Percentiles rank a stretch among this genome's conserved stretches.
These are phyloP conservation scores for Aspergillus wentii DNA, from an alignment of 495 filamentous ascomycete genomes.

Conservation along the genomic window DNA sequence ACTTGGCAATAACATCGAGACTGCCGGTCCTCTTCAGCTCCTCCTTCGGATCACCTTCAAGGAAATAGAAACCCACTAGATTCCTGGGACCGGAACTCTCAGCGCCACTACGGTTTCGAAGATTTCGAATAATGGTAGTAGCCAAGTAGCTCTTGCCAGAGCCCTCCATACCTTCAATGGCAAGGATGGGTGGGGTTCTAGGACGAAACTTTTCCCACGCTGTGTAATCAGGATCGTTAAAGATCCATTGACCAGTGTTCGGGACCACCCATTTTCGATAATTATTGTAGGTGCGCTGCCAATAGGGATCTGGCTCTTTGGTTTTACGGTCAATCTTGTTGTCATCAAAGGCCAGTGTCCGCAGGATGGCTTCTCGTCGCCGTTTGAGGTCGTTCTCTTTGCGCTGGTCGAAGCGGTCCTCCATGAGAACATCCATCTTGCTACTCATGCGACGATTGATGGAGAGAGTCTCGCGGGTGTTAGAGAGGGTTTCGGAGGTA, in stretches of 20 bases:
- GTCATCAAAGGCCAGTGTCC: constrained; percentile 26
- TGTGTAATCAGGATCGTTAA: constrained; percentile 17
- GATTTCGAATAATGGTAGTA: constrained; percentile 27
- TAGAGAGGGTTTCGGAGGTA: constrained; percentile 26
- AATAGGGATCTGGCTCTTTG: constrained; percentile 27
- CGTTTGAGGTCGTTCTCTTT: constrained; percentile 29
- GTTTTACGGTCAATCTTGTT: constrained; percentile 24
- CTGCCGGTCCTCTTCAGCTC: constrained; percentile 11
- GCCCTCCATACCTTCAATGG: constrained; percentile 26
- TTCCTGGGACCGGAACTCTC: constrained; percentile 22
- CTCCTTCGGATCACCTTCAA: constrained; percentile 31
- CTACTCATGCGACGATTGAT: constrained; percentile 17
- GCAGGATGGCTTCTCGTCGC: constrained; percentile 24
- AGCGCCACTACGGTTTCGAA: constrained; percentile 20
- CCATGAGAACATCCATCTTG: constrained; percentile 17
- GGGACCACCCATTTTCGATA: constrained; percentile 26
- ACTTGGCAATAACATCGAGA: constrained; percentile 19
- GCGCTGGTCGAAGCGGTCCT: constrained; percentile 17
- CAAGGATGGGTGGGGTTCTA: constrained; percentile 16
- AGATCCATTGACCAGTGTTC: constrained; percentile 29
- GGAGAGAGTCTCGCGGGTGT: constrained; percentile 27
- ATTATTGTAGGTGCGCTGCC: constrained; percentile 30
- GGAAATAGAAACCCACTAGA: constrained; percentile 30
- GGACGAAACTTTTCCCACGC: constrained; percentile 21
- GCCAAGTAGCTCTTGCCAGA: constrained; percentile 33